These are phyloP conservation scores for Mycena sanguinolenta DNA, from an alignment of 768 basidiomycete genomes.

Conservation along the genomic window DNA sequence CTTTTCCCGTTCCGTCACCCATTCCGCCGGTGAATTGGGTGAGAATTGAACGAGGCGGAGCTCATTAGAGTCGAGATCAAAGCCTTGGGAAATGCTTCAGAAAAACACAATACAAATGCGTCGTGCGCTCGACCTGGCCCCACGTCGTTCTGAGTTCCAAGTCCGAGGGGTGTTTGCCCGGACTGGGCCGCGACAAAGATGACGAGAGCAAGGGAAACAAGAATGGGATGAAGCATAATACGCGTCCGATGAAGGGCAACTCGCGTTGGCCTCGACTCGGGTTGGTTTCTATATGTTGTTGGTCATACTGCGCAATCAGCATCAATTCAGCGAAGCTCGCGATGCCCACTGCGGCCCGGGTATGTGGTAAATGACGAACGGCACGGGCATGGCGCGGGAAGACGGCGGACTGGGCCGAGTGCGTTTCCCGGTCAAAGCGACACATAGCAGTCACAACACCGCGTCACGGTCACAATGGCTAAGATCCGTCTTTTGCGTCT, in stretches of 20 bases:
- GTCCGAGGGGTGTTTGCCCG: not conserved
- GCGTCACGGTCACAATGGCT: too few relatives aligned
- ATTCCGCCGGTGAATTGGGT: slow-evolving; percentile 46
- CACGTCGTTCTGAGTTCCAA: not conserved
- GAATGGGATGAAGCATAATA: not conserved
- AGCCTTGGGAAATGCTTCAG: slow-evolving; percentile 46
- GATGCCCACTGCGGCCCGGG: not conserved
- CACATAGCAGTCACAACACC: slow-evolving; percentile 7
- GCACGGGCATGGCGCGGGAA: too few relatives aligned
- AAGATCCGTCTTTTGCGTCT: too few relatives aligned
- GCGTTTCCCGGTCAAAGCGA: too few relatives aligned
- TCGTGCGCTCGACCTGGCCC: not conserved
- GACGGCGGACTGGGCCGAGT: too few relatives aligned
- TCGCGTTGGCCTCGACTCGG: not conserved
- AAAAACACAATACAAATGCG: too few relatives aligned
- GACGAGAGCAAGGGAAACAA: not conserved
- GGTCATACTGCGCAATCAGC: not conserved
- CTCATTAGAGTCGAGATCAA: slow-evolving; percentile 64
- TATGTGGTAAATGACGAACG: too few relatives aligned
- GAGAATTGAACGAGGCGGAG: slow-evolving; percentile 67
- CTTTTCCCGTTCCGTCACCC: slow-evolving; percentile 33
- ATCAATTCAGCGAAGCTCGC: too few relatives aligned
- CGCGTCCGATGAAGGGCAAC: not conserved
- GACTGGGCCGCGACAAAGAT: not conserved
- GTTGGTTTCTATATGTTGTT: not conserved